Base-by-base conservation (phyloP, 306 rosid genomes). In the Prunus persica region DNA sequence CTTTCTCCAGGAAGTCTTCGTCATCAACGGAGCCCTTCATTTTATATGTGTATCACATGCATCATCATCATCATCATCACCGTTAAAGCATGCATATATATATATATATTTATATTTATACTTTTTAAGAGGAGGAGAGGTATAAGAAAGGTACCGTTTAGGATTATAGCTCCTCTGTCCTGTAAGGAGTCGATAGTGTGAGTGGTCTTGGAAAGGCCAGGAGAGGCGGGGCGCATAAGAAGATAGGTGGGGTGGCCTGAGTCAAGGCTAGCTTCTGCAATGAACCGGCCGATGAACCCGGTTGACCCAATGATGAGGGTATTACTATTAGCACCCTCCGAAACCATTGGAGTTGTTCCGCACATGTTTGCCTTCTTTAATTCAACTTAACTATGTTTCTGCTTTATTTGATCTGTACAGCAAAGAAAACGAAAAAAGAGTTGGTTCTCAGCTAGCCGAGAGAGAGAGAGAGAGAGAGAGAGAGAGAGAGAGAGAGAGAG, bases 201-300 rank as follows among this genome's bases (percentile, higher is more conserved):
- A 27, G 34, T 27, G 10, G 62, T 54, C 67, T 84, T 88, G 15
- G 82, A 74, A 54, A 81, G 72, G 14, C 67, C 11, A 6, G n/a
- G 20, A 27, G 71, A 15, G 12, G 61, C 78, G 0, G 86, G 78
- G 54, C 89, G 88, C 5, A 82, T 20, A 3, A 88, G 86, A 49
- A 84, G 13, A 54, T 34, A 84, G 38, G 93, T 88, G 32, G 84
- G 56, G 20, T 41, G 77, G 11, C 82, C 80, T 3, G 78, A n/a
- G 3, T n/a, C 73, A 2, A 88, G 79, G 83, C 90, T 84, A 4
- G 87, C 90, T 62, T 80, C 76, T 2, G 88, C 84, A 11, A 88
- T 27, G 12, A 84, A 86, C 60, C 71, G 83, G 10, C 93, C 93
- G 3, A 88, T 88, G 67, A 86, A 88, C 6, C 93, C 93, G 1